Evolutionary conservation across 1,284 basidiomycete genomes (phyloP), one percentile per base, ranked within the genome.

Genomic region (Ceratobasidium sp.): DNA sequence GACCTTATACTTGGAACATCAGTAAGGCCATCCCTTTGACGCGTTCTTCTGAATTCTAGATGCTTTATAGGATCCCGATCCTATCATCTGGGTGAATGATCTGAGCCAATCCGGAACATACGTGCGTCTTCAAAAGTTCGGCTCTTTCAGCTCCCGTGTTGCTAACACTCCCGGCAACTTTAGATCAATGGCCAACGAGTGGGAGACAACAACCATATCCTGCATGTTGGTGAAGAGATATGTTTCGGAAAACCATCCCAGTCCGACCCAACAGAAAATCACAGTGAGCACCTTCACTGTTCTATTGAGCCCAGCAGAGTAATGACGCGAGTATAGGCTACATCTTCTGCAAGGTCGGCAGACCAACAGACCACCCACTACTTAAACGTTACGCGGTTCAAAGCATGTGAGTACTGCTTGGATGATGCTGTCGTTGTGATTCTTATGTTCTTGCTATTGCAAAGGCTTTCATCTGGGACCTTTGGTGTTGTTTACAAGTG

Each of bases 201-300:
- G 17, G 71, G 59, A 51, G 71, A 73, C 24, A 14, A 51, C 14
- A 73, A 73, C 36, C 71, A 73, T n/a, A 62, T 73, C 9, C 57
- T 73, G 29, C 71, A 51, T 8, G 71, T 73, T 31, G 71, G 71
- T 11, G 71, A 73, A 63, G 71, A 73, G 24, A 73, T 73, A 53
- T 73, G 71, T 45, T 73, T 73, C 29, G 71, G 71, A 27, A 73
- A 73, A 29, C 71, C 71, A 41, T 73, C 71, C 19, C 71, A 73
- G 33, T 19, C 62, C 41, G 71, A 73, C 36, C 71, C 71, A 8
- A 48, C 71, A n/a, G 71, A 73, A 47, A 73, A 73, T 22, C 71
- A 73, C 44, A 45, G 71, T 53, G n/a, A 62, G 71, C 48, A 24
- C 7, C 6, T 17, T 11, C 22, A 14, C 15, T 17, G 60, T 51